These are phyloP conservation scores for Epichloe scottii DNA, from an alignment of 2,329 filamentous ascomycete species.

Conservation along the genomic window DNA sequence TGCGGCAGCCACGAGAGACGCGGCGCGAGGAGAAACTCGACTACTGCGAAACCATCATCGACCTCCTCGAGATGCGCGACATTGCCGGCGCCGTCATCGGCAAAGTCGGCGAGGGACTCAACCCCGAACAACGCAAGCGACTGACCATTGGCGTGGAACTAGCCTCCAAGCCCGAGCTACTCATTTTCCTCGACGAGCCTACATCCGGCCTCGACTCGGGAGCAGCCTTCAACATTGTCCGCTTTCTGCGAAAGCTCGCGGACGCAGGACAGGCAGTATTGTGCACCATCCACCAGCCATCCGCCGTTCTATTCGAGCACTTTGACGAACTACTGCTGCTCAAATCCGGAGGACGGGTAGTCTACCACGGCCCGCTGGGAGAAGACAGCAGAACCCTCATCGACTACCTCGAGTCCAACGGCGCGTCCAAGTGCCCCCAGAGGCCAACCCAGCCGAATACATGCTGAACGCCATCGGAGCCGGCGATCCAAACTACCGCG, in stretches of 20 bases:
- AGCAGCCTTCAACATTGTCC: slow-evolving; percentile 48
- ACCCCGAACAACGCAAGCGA: slow-evolving; percentile 45
- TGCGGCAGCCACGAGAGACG: slow-evolving; percentile 47
- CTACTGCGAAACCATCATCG: slow-evolving; percentile 57
- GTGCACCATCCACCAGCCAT: slow-evolving; percentile 49
- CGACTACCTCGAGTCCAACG: slow-evolving; percentile 39
- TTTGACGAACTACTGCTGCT: slow-evolving; percentile 45
- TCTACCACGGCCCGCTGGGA: slow-evolving; percentile 43
- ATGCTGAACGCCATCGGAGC: slow-evolving; percentile 48
- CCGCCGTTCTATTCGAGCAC: slow-evolving; percentile 40
- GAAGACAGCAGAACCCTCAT: slow-evolving; percentile 34
- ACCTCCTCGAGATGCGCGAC: slow-evolving; percentile 54
- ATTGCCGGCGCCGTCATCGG: slow-evolving; percentile 56
- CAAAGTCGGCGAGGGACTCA: slow-evolving; percentile 43
- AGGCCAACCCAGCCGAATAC: slow-evolving; percentile 42
- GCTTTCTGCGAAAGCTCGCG: slow-evolving; percentile 48
- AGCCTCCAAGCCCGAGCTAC: slow-evolving; percentile 43
- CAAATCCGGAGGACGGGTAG: slow-evolving; percentile 37
- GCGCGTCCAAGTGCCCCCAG: slow-evolving; percentile 33
- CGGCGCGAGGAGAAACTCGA: slow-evolving; percentile 49
- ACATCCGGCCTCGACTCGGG: slow-evolving; percentile 46
- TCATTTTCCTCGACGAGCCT: slow-evolving; percentile 54
- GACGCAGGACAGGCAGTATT: slow-evolving; percentile 46
- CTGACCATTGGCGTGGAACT: slow-evolving; percentile 45
- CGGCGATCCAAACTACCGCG: slow-evolving; percentile 46